Conservation (phyloP, 73 alveolate species). For the Paraurostyla sp. region DNA sequence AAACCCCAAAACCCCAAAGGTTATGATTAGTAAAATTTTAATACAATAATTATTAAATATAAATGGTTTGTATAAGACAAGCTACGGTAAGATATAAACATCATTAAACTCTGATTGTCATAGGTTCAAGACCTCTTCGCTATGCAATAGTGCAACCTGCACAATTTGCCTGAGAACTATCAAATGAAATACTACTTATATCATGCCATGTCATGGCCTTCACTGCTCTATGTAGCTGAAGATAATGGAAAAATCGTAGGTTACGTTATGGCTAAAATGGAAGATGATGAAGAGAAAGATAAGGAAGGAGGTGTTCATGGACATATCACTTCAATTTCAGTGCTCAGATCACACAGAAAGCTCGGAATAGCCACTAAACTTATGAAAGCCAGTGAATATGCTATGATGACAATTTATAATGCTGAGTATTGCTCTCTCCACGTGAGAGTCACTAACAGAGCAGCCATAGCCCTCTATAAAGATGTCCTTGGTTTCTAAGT, state of each 20-base stretch:
- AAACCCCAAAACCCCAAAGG: slow-evolving; percentile 55
- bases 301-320: slow-evolving; percentile 83
- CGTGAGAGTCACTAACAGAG: slow-evolving; percentile 95
- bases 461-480: slow-evolving; percentile 93
- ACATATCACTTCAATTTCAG: slow-evolving; percentile 96
- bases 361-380: slow-evolving; percentile 96
- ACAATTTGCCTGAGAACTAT: slow-evolving; percentile 98
- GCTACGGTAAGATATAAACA: slow-evolving; percentile 51
- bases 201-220: slow-evolving; percentile 97
- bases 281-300: slow-evolving; percentile 74
- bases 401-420: slow-evolving; percentile 87
- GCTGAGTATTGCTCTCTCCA: slow-evolving; percentile 93
- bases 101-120: neutral
- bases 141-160: slow-evolving; percentile 91
- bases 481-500: slow-evolving; percentile 89
- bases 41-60: neutral
- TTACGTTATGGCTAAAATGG: slow-evolving; percentile 93
- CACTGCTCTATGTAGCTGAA: slow-evolving; percentile 96
- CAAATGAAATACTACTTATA: slow-evolving; percentile 94
- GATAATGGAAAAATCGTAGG: slow-evolving; percentile 87
- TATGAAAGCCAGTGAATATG: slow-evolving; percentile 90
- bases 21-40: neutral
- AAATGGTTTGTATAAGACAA: slow-evolving; percentile 63
- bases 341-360: slow-evolving; percentile 94
- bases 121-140: slow-evolving; percentile 82